Conservation (phyloP, 208 protist genomes). For the Sergeia podlipaevii region DNA sequence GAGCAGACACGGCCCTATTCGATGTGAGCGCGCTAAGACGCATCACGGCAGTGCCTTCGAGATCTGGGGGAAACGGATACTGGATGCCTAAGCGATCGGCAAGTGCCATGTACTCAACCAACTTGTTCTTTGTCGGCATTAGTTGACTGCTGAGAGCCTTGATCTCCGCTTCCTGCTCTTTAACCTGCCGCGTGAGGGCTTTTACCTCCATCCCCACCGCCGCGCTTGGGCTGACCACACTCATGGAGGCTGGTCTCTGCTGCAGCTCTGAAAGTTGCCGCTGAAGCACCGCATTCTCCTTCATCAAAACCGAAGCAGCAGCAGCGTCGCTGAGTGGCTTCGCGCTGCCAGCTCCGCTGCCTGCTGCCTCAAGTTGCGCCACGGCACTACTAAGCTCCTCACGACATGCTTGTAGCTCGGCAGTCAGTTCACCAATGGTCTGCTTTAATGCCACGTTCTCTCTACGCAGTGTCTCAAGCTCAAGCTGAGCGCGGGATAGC, state of each 20-base stretch:
- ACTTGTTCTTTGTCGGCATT: conserved; percentile 79
- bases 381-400: conserved; percentile 33
- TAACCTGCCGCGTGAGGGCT: conserved; percentile 20
- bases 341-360: background rate
- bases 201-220: background rate
- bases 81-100: conserved; percentile 73
- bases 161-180: conserved; percentile 55
- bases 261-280: conserved; percentile 31
- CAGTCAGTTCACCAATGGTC: conserved; percentile 33
- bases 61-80: conserved; percentile 74
- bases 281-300: conserved; percentile 28
- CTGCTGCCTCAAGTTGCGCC: conserved; percentile 18
- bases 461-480: conserved; percentile 31
- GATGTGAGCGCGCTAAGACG: conserved; percentile 51
- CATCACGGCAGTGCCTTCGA: conserved; percentile 58
- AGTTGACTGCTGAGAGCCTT: conserved; percentile 53
- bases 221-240: background rate
- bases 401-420: conserved; percentile 33
- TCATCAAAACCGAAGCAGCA: conserved; percentile 13
- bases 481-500: conserved; percentile 14
- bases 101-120: conserved; percentile 85
- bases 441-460: conserved; percentile 60
- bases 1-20: conserved; percentile 13
- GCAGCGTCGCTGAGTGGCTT: background rate
- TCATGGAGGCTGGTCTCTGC: background rate